Evolutionary conservation across 768 basidiomycete species (phyloP).

Genomic region (Tulasnella sp.): DNA sequence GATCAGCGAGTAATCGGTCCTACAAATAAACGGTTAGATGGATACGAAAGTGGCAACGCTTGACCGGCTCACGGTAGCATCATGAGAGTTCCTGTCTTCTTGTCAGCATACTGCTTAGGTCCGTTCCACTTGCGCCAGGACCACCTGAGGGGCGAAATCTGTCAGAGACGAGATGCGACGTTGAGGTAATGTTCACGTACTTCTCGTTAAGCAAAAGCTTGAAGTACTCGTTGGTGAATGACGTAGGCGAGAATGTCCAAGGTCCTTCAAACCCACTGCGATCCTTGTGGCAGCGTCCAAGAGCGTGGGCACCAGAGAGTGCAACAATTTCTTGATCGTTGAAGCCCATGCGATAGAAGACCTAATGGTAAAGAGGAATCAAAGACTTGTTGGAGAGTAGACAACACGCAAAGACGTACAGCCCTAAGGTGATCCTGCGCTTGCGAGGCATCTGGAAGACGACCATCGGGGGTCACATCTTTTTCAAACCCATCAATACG

Average conservation of each 20-base stretch:
- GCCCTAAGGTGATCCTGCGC: conserved; percentile 74
- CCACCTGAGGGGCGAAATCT: conserved; percentile 39
- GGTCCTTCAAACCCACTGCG: conserved; percentile 84
- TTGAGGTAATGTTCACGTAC: conserved; percentile 30
- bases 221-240: conserved; percentile 78
- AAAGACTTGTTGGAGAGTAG: too few species aligned
- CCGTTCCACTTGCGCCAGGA: conserved; percentile 94
- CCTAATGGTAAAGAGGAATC: conserved; percentile 31
- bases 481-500: conserved; percentile 74
- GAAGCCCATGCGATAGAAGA: conserved; percentile 94
- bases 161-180: background rate
- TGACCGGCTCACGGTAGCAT: conserved; percentile 72
- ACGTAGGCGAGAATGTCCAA: conserved; percentile 92
- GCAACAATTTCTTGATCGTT: conserved; percentile 97
- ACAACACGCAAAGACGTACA: background rate
- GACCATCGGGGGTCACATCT: conserved; percentile 75
- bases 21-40: conserved; percentile 24
- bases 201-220: conserved; percentile 79
- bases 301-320: conserved; percentile 86
- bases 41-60: background rate
- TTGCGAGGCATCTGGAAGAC: conserved; percentile 78
- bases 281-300: conserved; percentile 87
- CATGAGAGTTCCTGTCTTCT: conserved; percentile 80
- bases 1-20: conserved; percentile 78
- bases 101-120: conserved; percentile 90